A percentile compares a stretch with the other conserved stretches of the same genome.
Evolutionary conservation across 345 rosid species (phyloP).

Genomic region (Linum tenue): DNA sequence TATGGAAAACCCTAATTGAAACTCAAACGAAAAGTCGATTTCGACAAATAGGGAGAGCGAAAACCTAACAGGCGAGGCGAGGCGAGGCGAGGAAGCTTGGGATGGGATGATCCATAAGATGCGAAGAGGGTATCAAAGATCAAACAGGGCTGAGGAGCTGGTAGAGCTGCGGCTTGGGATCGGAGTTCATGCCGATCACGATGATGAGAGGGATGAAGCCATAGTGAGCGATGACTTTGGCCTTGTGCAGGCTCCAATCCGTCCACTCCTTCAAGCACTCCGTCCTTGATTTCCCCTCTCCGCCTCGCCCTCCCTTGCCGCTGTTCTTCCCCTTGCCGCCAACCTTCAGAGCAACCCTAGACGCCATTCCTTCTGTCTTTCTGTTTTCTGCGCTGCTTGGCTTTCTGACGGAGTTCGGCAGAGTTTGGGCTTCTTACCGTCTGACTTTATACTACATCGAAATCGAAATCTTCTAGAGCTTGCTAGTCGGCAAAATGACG

Average conservation of each 20-base stretch:
- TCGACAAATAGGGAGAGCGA: no score
- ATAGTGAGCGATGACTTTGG: constrained; percentile 79
- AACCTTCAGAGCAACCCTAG: constrained; percentile 39
- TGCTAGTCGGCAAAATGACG: not conserved
- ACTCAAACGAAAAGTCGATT: no score
- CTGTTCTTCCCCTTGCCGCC: constrained; percentile 38
- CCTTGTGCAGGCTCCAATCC: constrained; percentile 80
- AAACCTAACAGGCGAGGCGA: no score
- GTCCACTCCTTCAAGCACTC: constrained; percentile 76
- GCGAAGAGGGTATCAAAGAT: constrained; percentile 2
- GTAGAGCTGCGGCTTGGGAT: constrained; percentile 78
- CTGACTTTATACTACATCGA: not conserved
- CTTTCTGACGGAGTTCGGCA: not conserved
- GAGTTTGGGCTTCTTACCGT: not conserved
- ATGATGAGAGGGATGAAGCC: constrained; percentile 87
- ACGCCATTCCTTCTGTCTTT: constrained; percentile 24
- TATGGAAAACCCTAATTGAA: no score
- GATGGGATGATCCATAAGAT: no score
- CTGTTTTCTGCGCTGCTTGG: not conserved
- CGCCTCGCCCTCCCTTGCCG: constrained; percentile 35
- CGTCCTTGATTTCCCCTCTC: constrained; percentile 33
- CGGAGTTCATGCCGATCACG: constrained; percentile 90
- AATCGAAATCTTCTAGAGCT: no score
- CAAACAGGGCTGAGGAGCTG: constrained; percentile 88
- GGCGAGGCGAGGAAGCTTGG: no score